These are phyloP conservation scores for Gossypium mustelinum DNA, from an alignment of 345 rosid genomes.

Conservation along the genomic window DNA sequence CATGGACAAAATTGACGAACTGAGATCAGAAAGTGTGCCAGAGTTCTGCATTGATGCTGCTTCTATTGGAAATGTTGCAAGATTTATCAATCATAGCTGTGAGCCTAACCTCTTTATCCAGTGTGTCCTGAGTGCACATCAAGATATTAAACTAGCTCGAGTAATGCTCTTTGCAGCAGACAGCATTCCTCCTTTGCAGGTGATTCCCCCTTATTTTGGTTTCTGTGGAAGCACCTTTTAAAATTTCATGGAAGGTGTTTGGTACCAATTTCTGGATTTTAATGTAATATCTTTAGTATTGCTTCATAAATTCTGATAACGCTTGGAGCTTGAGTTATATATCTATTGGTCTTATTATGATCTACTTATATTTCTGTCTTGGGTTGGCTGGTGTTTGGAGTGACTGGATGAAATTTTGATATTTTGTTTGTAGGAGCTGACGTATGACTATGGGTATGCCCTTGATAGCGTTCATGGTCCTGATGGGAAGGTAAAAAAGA, in stretches of 20 bases:
- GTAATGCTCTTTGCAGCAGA: conserved; percentile 92
- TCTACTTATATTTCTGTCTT: neutral
- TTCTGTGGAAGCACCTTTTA: neutral
- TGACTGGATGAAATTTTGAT: neutral
- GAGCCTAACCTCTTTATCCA: conserved; percentile 93
- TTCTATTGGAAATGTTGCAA: conserved; percentile 68
- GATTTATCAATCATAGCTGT: conserved; percentile 93
- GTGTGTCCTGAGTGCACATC: conserved; percentile 78
- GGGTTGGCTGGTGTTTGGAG: neutral
- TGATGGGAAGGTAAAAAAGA: conserved; percentile 62
- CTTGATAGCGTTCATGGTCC: conserved; percentile 72
- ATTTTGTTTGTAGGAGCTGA: conserved; percentile 54
- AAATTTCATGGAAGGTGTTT: neutral
- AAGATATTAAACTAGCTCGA: conserved; percentile 71
- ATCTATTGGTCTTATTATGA: neutral
- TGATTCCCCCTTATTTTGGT: conserved; percentile 11
- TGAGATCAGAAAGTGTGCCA: conserved; percentile 50
- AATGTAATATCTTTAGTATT: too few species aligned
- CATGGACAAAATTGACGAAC: conserved; percentile 33
- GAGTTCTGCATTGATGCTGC: conserved; percentile 96
- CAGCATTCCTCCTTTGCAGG: conserved; percentile 93
- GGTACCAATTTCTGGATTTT: neutral
- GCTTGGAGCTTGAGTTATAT: neutral
- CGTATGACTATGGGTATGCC: conserved; percentile 84
- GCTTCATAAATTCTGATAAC: too few species aligned